Evolutionary conservation across 2,329 filamentous ascomycete species (phyloP).

Genomic region (Aspergillus sp.): DNA sequence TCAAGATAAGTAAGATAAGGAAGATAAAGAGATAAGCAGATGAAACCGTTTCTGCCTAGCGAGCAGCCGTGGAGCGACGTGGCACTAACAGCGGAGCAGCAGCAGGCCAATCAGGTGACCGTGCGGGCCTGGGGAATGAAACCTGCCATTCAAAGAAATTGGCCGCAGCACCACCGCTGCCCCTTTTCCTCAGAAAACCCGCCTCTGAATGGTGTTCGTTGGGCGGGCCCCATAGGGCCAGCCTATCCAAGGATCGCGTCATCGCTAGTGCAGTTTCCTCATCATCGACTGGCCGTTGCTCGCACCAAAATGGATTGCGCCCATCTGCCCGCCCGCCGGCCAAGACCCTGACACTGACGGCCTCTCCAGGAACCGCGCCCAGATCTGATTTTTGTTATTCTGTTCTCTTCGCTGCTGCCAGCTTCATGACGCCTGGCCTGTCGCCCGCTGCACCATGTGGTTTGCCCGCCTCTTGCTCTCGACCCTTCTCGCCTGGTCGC

Average conservation of each 20-base stretch:
- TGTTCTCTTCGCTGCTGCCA: background rate
- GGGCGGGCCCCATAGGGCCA: background rate
- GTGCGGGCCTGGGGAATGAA: background rate
- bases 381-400: background rate
- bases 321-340: too few species aligned
- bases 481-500: slow-evolving; percentile 3
- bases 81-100: too few species aligned
- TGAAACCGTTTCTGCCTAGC: too few species aligned
- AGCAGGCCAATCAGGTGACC: too few species aligned
- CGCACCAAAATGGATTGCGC: background rate
- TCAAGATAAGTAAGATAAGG: too few species aligned
- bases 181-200: background rate
- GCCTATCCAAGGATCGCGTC: slow-evolving; percentile 5
- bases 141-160: too few species aligned
- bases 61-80: too few species aligned
- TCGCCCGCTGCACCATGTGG: slow-evolving; percentile 1
- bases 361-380: background rate
- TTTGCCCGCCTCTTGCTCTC: background rate
- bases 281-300: background rate
- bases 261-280: slow-evolving; percentile 2
- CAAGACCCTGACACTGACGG: background rate
- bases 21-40: too few species aligned
- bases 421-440: slow-evolving; percentile 2
- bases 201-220: background rate
- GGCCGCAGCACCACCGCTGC: background rate